Evolutionary conservation across 352 stramenopile species (phyloP), one percentile per base, ranked within the genome.

Genomic region (Phytopythium cucurbitacearum): DNA sequence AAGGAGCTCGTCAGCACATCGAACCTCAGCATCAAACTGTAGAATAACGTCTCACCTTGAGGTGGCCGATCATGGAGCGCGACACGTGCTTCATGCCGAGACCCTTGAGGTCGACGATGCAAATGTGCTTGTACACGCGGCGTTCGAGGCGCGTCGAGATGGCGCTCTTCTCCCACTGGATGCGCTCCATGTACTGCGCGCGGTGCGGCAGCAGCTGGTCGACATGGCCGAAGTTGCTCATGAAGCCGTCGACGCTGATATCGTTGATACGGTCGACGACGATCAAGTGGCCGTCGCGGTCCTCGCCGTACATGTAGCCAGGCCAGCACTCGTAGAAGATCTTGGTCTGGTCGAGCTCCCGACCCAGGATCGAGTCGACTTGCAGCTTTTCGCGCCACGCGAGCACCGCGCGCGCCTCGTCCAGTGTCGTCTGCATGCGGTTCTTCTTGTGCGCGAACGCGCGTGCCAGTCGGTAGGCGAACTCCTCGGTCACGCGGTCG

Each of bases 51-150:
- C 62, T 48, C 52, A 85, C 77, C 68, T 89, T 87, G 40, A 91
- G 63, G 39, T 88, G 70, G 48, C 69, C 69, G 34, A 90, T 62
- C 13, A 87, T 65, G 9, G 70, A 70, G 5, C 67, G 71, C 33
- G 76, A 76, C 0, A 86, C 44, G 34, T 89, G 70, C 64, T 89
- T 90, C 63, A 89, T 66, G 32, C 73, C 76, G 28, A 94, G 64
- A 0, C 78, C 79, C 16, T 86, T 81, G 16, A 91, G 52, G 47
- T 94, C 83, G 16, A 94, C 76, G 38, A 94, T 79, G 49, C 75
- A 90, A 54, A 94, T 81, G 60, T 94, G 83, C 57, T 91, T 91
- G 62, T 91, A 91, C 38, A 90, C 79, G 35, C 76, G 69, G n/a
- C 63, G 62, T 12, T 71, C 75, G 21, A 75, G 62, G 35, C 80